phyloP scores from a whole-genome alignment of 169 alveolate species.

The Plasmodium yoelii region DNA sequence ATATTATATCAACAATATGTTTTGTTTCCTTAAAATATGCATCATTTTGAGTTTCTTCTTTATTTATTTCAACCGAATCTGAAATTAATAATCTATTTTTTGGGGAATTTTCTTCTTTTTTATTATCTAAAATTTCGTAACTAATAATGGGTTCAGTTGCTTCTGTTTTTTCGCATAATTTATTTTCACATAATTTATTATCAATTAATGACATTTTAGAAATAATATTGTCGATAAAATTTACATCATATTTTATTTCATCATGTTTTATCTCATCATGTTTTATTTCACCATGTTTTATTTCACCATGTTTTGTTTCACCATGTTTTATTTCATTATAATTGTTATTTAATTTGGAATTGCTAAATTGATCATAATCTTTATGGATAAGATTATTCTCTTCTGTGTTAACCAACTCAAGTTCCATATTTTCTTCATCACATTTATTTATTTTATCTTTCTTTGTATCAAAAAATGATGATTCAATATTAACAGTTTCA shows the following conservation, averaged over 20 bases:
- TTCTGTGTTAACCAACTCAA: no score
- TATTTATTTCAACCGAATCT: neutral
- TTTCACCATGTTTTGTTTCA: neutral
- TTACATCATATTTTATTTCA: no score
- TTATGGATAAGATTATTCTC: neutral
- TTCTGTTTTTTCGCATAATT: no score
- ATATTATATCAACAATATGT: conserved; percentile 30
- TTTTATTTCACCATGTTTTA: no score
- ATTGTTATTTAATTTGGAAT: neutral
- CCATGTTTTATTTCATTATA: neutral
- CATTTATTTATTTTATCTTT: neutral
- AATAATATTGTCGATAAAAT: no score
- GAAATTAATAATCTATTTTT: neutral
- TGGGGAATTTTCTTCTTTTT: neutral
- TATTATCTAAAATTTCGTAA: no score
- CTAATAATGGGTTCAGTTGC: no score
- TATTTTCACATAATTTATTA: no score
- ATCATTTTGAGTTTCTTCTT: neutral
- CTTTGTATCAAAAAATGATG: neutral
- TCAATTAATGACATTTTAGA: no score
- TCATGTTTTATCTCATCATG: no score
- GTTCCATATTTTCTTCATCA: neutral
- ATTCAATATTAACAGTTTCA: neutral
- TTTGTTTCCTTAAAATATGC: conserved; percentile 22
- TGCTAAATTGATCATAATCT: neutral